Evolutionary conservation across 768 basidiomycete genomes (phyloP).

Genomic region (Termitomyces sp.): DNA sequence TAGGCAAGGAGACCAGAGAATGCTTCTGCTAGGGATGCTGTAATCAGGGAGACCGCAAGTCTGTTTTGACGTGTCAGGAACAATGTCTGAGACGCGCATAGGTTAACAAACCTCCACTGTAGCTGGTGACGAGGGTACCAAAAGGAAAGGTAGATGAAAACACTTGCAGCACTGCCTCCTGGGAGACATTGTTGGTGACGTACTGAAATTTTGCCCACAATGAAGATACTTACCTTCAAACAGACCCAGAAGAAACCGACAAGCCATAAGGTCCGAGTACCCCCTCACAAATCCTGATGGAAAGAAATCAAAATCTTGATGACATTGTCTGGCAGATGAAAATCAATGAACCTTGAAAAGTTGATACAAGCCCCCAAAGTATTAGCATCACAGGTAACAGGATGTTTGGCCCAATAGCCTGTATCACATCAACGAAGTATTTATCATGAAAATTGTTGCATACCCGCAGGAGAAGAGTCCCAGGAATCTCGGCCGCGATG

Average conservation of each 20-base stretch:
- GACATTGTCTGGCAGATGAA: background rate
- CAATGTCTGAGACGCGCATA: background rate
- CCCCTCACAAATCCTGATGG: background rate
- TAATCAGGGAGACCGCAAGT: background rate
- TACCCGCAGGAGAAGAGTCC: background rate
- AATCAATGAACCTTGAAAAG: background rate
- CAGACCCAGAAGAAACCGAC: background rate
- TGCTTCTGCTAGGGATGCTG: background rate
- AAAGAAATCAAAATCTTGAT: background rate
- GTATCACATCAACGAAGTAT: background rate
- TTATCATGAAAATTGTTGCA: accelerated
- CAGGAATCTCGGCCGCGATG: background rate
- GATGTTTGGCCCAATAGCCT: background rate
- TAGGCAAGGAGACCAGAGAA: background rate
- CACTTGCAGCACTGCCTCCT: background rate
- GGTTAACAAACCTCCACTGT: background rate
- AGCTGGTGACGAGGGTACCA: background rate
- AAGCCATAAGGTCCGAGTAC: background rate
- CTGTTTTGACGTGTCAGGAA: background rate
- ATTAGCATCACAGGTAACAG: background rate
- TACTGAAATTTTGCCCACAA: background rate
- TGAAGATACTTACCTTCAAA: background rate
- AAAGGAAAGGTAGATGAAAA: background rate
- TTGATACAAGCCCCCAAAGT: background rate
- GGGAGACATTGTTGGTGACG: background rate